Evolutionary conservation across 352 stramenopile genomes (phyloP), one percentile per base, ranked within the genome.

Genomic region (Phytophthora sp.): DNA sequence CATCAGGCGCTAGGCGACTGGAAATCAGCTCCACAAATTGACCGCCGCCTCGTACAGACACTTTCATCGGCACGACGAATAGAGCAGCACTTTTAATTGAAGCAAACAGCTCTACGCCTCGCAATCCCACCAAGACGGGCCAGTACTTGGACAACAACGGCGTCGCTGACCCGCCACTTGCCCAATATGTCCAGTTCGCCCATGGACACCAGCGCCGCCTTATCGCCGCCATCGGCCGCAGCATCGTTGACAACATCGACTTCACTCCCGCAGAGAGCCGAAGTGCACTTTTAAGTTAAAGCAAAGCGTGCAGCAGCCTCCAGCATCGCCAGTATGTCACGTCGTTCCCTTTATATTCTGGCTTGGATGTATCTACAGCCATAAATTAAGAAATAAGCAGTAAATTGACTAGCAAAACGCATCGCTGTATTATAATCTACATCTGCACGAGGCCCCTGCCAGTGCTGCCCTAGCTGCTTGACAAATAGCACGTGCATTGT

Each of bases 141-240:
- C 49, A 57, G 49, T 57, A 49, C 49, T 55, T 21, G 18, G 48
- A 34, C 48, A 31, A 55, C 21, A 48, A 23, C 32, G 21, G 10
- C 10, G 49, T n/a, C 31, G 18, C 49, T 57, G 49, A 41, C 26
- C 13, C 38, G 15, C n/a, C 26, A 58, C 24, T 31, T 12, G 17
- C 38, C 18, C 9, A 58, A 49, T 34, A 62, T 11, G 43, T 50
- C 30, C 35, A 35, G 23, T 15, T 13, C 24, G 48, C 1, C 27
- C 27, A 48, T 34, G 8, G 45, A 51, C 8, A 76, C 34, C 20
- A 69, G 26, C 35, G 43, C 44, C n/a, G 26, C 23, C 32, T 62
- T 38, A 27, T 35, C 50, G 58, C 31, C 45, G 62, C 37, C 34
- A 61, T n/a, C 12, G 49, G 11, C 12, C 42, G 8, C 24, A 44